phyloP scores from a whole-genome alignment of 1,284 basidiomycete species.

The Cryptococcus wingfieldii region DNA sequence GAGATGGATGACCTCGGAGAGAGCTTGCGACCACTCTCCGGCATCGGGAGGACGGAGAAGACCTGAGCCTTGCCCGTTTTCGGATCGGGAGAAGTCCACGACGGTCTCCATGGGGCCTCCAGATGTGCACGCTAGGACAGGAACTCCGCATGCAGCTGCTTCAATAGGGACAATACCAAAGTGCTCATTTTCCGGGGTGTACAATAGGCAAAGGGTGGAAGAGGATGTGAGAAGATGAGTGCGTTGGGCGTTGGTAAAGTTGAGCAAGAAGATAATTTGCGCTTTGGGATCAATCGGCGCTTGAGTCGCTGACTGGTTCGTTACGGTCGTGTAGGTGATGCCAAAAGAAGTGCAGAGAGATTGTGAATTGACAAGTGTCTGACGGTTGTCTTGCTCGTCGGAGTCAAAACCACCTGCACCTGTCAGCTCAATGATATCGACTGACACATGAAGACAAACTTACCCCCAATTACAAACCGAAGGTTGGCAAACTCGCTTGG shows the following conservation, averaged over 20 bases:
- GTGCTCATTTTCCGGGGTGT: constrained; percentile 93
- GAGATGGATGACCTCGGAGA: constrained; percentile 61
- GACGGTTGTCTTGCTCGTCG: constrained; percentile 64
- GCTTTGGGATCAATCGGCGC: constrained; percentile 33
- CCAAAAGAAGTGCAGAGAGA: constrained; percentile 53
- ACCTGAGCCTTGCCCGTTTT: constrained; percentile 57
- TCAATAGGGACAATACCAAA: constrained; percentile 97
- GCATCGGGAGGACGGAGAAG: constrained; percentile 59
- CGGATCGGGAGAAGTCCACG: constrained; percentile 52
- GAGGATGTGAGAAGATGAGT: constrained; percentile 65
- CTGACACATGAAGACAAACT: constrained; percentile 10
- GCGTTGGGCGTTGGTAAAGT: constrained; percentile 75
- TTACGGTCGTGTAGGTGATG: constrained; percentile 54
- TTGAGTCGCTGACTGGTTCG: constrained; percentile 49
- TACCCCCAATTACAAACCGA: constrained; percentile 73
- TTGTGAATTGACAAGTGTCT: constrained; percentile 60
- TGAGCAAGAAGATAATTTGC: constrained; percentile 76
- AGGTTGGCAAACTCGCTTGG: constrained; percentile 27
- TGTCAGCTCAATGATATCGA: neutral
- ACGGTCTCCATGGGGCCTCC: constrained; percentile 92
- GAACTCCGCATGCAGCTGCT: constrained; percentile 86
- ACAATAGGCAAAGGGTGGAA: constrained; percentile 69
- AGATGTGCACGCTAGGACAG: constrained; percentile 80
- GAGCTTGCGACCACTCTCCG: constrained; percentile 63
- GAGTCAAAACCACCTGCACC: constrained; percentile 68